Conservation (phyloP, 2,329 filamentous ascomycete species). For the Arthrobotrys pseudoclavata region DNA sequence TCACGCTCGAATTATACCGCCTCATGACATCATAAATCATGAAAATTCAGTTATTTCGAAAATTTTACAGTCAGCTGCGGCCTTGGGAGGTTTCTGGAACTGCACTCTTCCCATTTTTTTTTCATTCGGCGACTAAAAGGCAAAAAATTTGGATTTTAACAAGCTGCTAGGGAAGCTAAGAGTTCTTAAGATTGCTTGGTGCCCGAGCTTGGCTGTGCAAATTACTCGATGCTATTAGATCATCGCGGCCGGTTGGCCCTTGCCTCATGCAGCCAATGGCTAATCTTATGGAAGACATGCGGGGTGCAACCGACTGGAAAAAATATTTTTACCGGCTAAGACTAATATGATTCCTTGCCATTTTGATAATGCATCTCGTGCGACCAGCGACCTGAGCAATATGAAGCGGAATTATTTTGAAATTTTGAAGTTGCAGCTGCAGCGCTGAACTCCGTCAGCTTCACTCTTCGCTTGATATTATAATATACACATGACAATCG, state of each 20-base stretch:
- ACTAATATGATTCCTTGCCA: background rate
- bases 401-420: background rate
- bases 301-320: constrained; percentile 10
- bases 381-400: background rate
- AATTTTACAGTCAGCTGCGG: constrained; percentile 40
- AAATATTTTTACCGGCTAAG: constrained; percentile 9
- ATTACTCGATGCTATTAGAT: constrained; percentile 57
- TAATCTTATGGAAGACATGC: constrained; percentile 9
- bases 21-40: constrained; percentile 30
- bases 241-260: constrained; percentile 32
- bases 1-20: background rate
- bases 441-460: constrained; percentile 13
- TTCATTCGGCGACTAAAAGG: constrained; percentile 51
- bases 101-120: constrained; percentile 9
- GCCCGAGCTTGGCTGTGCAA: constrained; percentile 47
- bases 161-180: constrained; percentile 27
- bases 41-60: constrained; percentile 25
- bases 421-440: background rate
- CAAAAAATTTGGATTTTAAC: constrained; percentile 17
- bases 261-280: constrained; percentile 29
- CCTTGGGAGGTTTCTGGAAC: constrained; percentile 19
- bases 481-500: background rate
- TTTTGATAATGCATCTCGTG: constrained; percentile 1
- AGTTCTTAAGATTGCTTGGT: constrained; percentile 34
- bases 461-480: background rate